Evolutionary conservation across 106 monocot genomes (phyloP).

Genomic region (Allium sativum): DNA sequence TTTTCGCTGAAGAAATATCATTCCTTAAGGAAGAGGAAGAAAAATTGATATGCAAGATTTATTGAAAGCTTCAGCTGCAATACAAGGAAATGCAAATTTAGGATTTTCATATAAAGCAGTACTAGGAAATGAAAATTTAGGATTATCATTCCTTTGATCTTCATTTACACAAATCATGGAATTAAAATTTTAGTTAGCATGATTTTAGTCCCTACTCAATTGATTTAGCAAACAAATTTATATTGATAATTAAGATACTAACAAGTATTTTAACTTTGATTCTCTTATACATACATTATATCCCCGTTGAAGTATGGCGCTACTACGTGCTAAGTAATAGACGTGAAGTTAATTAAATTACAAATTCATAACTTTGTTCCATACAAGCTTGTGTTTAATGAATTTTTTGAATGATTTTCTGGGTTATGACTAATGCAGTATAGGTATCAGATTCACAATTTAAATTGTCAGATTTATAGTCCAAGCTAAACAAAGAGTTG

Average conservation of each 20-base stretch:
- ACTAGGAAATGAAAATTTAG: slow-evolving; percentile 39
- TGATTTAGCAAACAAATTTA: no score
- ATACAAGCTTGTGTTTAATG: not conserved
- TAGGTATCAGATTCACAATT: slow-evolving; percentile 95
- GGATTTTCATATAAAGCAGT: slow-evolving; percentile 81
- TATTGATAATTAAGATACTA: no score
- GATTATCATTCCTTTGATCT: slow-evolving; percentile 20
- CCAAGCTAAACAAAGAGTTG: slow-evolving; percentile 86
- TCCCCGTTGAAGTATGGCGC: slow-evolving; percentile 93
- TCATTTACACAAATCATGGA: no score
- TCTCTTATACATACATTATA: no score
- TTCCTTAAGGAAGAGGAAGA: slow-evolving; percentile 22
- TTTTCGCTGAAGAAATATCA: slow-evolving; percentile 18
- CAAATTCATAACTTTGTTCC: not conserved
- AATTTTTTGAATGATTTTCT: not conserved
- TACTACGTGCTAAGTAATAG: slow-evolving; percentile 91
- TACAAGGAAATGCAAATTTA: slow-evolving; percentile 68
- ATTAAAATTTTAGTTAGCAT: no score
- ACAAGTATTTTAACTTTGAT: no score
- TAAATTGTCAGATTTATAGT: slow-evolving; percentile 90
- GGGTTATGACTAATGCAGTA: not conserved
- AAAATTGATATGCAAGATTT: slow-evolving; percentile 52
- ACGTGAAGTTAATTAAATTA: slow-evolving; percentile 55
- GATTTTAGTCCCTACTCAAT: no score
- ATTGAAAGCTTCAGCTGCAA: slow-evolving; percentile 64